phyloP scores from a whole-genome alignment of 306 rosid species.

The Dalbergia oliveri region DNA sequence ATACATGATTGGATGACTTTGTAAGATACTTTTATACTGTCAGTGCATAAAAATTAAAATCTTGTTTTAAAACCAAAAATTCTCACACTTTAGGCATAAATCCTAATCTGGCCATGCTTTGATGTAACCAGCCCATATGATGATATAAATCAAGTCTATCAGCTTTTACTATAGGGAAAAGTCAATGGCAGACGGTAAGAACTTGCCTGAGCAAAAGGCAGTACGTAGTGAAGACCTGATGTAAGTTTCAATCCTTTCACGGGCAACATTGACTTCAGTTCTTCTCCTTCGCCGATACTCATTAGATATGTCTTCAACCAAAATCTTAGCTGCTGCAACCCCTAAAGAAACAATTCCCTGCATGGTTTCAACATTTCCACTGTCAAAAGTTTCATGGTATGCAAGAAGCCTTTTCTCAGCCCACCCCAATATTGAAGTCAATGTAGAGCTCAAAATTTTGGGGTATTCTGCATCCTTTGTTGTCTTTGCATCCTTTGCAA shows the following conservation, averaged over 20 bases:
- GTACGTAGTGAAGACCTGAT: slow-evolving; percentile 95
- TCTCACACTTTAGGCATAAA: slow-evolving; percentile 12
- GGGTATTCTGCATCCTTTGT: slow-evolving; percentile 85
- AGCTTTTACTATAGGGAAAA: slow-evolving; percentile 26
- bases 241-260: slow-evolving; percentile 91
- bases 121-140: slow-evolving; percentile 20
- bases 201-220: slow-evolving; percentile 99
- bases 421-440: slow-evolving; percentile 95
- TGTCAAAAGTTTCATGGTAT: slow-evolving; percentile 95
- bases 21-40: too few relatives aligned
- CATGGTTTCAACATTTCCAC: slow-evolving; percentile 80
- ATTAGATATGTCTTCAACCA: slow-evolving; percentile 93
- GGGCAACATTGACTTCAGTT: slow-evolving; percentile 88
- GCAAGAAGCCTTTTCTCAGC: slow-evolving; percentile 99
- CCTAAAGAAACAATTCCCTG: slow-evolving; percentile 94
- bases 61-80: background rate
- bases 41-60: too few relatives aligned
- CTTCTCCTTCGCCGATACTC: slow-evolving; percentile 94
- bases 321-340: slow-evolving; percentile 88
- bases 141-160: slow-evolving; percentile 35
- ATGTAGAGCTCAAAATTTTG: slow-evolving; percentile 83
- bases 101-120: background rate
- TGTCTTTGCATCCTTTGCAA: slow-evolving; percentile 92
- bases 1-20: too few relatives aligned
- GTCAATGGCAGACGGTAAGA: slow-evolving; percentile 33